Percentiles rank a stretch among this genome's conserved stretches.
phyloP scores from a whole-genome alignment of 305 asterid genomes.

The Rubia tinctorum region DNA sequence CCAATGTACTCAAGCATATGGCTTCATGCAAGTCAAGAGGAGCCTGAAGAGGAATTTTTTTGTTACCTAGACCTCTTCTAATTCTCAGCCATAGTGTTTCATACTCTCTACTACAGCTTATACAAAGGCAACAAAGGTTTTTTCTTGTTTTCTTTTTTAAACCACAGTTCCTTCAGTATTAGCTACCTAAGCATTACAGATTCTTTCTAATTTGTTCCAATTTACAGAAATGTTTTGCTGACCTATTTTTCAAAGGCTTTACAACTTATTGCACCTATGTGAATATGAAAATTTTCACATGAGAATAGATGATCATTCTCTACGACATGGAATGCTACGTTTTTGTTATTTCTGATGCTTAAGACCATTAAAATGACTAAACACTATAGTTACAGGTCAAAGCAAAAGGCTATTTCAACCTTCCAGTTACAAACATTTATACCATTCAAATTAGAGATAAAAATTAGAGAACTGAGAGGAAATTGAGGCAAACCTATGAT shows the following conservation, averaged over 20 bases:
- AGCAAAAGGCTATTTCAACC: not conserved
- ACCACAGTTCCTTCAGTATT: not conserved
- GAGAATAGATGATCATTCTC: not conserved
- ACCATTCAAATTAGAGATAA: not conserved
- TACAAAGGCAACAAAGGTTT: not conserved
- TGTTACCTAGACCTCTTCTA: not conserved
- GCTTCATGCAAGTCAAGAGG: not conserved
- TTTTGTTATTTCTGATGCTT: not conserved
- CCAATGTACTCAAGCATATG: not conserved
- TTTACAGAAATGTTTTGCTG: not conserved
- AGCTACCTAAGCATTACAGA: slow-evolving; percentile 2
- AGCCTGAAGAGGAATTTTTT: not conserved
- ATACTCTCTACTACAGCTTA: not conserved
- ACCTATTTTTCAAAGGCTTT: not conserved
- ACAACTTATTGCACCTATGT: not conserved
- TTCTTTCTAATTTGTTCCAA: not conserved
- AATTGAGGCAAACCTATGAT: slow-evolving; percentile 58
- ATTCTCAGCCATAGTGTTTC: not conserved
- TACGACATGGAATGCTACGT: not conserved
- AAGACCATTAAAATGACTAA: not conserved
- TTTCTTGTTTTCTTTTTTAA: no score
- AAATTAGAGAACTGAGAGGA: not conserved
- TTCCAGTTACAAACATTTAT: not conserved
- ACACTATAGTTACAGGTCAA: not conserved
- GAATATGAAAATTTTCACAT: not conserved